phyloP scores from a whole-genome alignment of 495 filamentous ascomycete species.

The Penicillium mononematosum region DNA sequence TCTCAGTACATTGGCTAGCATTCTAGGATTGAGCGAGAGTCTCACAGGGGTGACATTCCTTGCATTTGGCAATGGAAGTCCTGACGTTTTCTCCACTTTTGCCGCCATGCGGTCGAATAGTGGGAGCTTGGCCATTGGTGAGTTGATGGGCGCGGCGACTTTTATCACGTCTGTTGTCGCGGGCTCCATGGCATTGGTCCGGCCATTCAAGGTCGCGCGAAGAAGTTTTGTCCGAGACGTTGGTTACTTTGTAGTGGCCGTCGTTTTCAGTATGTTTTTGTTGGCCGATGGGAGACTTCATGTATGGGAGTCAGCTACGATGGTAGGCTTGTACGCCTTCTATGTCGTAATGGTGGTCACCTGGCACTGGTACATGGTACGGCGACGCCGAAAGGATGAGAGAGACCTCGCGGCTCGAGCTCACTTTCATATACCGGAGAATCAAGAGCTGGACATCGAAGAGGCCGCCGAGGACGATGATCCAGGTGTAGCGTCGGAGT shows the following conservation, averaged over 20 bases:
- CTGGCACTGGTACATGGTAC: constrained; percentile 84
- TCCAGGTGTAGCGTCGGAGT: constrained; percentile 51
- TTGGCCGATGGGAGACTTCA: constrained; percentile 80
- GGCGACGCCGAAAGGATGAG: constrained; percentile 56
- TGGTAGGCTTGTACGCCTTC: constrained; percentile 90
- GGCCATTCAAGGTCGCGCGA: constrained; percentile 86
- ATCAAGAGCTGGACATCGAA: constrained; percentile 66
- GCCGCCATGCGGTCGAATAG: constrained; percentile 96
- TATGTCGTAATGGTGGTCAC: constrained; percentile 86
- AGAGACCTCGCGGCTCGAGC: constrained; percentile 68
- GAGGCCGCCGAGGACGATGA: constrained; percentile 75
- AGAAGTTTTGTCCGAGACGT: constrained; percentile 91
- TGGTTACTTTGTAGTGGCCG: constrained; percentile 86
- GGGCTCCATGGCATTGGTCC: constrained; percentile 94
- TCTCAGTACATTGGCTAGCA: constrained; percentile 82
- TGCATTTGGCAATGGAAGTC: constrained; percentile 98
- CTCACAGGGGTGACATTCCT: constrained; percentile 95
- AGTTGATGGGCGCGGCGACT: constrained; percentile 90
- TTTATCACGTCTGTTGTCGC: constrained; percentile 98
- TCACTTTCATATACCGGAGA: constrained; percentile 67
- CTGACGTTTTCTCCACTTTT: constrained; percentile 97
- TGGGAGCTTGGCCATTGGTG: constrained; percentile 91
- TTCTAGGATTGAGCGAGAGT: constrained; percentile 91
- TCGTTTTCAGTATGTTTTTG: constrained; percentile 84
- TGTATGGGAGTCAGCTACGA: constrained; percentile 82